A percentile compares a stretch with the other conserved stretches of the same genome.
These are phyloP conservation scores for Calonectria pseudoreteaudii DNA, from an alignment of 2,329 filamentous ascomycete genomes.

Conservation along the genomic window DNA sequence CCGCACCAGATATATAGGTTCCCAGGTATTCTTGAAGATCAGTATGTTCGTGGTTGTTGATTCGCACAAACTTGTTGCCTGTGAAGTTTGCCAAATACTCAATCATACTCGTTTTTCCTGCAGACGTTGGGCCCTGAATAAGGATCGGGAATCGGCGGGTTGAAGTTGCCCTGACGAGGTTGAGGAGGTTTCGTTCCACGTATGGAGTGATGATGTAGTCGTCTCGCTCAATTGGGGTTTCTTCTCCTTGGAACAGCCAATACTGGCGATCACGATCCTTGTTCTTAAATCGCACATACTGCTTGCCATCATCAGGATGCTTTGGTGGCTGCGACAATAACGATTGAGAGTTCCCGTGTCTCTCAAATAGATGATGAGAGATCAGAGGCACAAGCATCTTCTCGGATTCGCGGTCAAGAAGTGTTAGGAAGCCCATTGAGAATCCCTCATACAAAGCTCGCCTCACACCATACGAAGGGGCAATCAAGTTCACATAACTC, in stretches of 20 bases:
- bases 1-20: constrained; percentile 87
- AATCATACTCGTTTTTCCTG: constrained; percentile 99
- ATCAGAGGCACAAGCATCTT: constrained; percentile 82
- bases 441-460: constrained; percentile 94
- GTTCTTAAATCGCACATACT: constrained; percentile 84
- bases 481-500: constrained; percentile 87
- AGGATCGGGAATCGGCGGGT: constrained; percentile 93
- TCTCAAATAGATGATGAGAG: constrained; percentile 81
- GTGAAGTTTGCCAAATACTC: constrained; percentile 97
- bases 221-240: constrained; percentile 73
- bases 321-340: constrained; percentile 83
- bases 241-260: constrained; percentile 84
- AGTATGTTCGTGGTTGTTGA: constrained; percentile 99
- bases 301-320: constrained; percentile 78
- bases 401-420: constrained; percentile 86
- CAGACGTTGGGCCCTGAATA: constrained; percentile 95
- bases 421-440: constrained; percentile 96
- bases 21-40: constrained; percentile 98
- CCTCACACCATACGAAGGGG: constrained; percentile 85
- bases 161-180: constrained; percentile 92
- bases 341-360: constrained; percentile 73
- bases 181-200: constrained; percentile 93
- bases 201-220: constrained; percentile 98
- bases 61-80: constrained; percentile 96
- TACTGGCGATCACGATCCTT: constrained; percentile 78